Evolutionary conservation across 1,284 basidiomycete genomes (phyloP), one percentile per base, ranked within the genome.

Genomic region (Boletus sp.): DNA sequence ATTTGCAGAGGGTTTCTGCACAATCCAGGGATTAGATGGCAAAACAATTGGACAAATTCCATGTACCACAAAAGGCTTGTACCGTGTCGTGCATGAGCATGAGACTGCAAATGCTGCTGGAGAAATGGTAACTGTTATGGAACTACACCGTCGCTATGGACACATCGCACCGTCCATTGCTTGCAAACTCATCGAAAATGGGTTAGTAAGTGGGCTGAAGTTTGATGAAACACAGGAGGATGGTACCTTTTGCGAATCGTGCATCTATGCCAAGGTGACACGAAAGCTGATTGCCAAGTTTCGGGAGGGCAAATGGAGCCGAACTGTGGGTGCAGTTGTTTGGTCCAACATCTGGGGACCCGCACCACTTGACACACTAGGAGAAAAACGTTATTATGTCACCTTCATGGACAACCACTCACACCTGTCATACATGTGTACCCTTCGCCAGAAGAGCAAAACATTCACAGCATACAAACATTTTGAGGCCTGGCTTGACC

Each of bases 81-180:
- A 64, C 2, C n/a, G 6, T 4, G 33, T 64, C 0, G 8, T 58
- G 0, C 56, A 61, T 11, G 23, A 65, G 0, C 6, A 28, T 2
- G 28, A 69, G 0, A 21, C 27, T 2, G 56, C 60, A 0, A 50
- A 51, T 19, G 54, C 57, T 19, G 43, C 63, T 0, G 53, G 44
- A 0, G 68, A 76, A 37, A 35, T 13, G 0, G 28, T 79, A 16
- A 74, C 67, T 6, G 13, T 78, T 1, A 67, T 75, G 44, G 67
- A 77, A 28, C 53, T 79, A 1, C 78, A 81, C 52, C 63, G 64
- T 3, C 61, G 64, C 0, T 65, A 78, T 61, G 75, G 76, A 0
- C 79, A 81, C 52, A 77, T 80, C 9, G 67, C 73, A 1, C 71
- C 50, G 1, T 55, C 56, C 6, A 35, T 40, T n/a, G 53, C 48